Evolutionary conservation across 2,329 filamentous ascomycete species (phyloP), one percentile per base, ranked within the genome.

Genomic region (Botryotinia globosa): DNA sequence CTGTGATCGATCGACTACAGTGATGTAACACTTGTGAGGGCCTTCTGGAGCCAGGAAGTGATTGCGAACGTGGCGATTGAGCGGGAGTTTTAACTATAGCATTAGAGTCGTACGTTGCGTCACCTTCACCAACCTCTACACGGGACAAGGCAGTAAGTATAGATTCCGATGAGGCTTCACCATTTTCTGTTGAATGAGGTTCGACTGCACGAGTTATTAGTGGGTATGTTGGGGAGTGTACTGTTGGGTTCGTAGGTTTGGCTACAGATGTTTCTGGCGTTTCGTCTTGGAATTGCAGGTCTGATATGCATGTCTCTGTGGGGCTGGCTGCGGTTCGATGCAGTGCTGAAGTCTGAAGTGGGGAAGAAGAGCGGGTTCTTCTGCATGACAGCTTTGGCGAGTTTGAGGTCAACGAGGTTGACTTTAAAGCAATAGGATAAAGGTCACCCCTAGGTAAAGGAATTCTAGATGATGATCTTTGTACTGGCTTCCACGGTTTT

Each of bases 401-500:
- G 12, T 39, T 56, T 48, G 56, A 34, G 39, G 69, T 32, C 39
- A 65, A 48, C 54, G 69, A 61, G n/a, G 45, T 29, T 48, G 45
- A 74, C 63, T 37, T 76, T 37, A 48, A 69, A 58, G 68, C 61
- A 62, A 63, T 71, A 62, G 63, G 71, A 66, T 63, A 73, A 62
- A 45, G 65, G 66, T 59, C 65, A 59, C 59, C 70, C 51, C 58
- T 56, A 20, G 72, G 68, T n/a, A 74, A 71, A 48, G 72, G 71
- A 16, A 70, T 70, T 48, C 73, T 74, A 51, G 69, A 63, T 51
- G 69, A 74, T 37, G 74, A 72, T 39, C 73, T 75, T 62, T 77
- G 74, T 10, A 78, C 86, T 1, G 91, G 89, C 42, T 86, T 90
- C 89, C 91, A 93, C 22, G 91, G 90, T 75, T 86, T 88, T 82